Evolutionary conservation across 2,329 filamentous ascomycete genomes (phyloP).

Genomic region (Diaporthe amygdali): DNA sequence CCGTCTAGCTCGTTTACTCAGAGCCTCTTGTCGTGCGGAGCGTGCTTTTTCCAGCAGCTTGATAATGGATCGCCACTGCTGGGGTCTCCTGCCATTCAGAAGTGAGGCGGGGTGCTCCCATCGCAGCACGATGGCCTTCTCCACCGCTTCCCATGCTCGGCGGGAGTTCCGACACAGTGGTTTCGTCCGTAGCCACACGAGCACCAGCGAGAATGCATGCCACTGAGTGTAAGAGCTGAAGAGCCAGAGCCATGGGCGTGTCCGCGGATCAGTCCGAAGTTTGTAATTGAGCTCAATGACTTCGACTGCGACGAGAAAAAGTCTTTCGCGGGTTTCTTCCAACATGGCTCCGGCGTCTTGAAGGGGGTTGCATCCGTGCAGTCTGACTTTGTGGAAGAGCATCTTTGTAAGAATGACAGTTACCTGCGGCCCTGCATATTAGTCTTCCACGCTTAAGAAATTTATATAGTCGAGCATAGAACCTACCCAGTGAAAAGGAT

Average conservation of each 20-base stretch:
- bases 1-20: neutral
- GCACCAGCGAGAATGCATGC: neutral
- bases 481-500: neutral
- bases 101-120: neutral
- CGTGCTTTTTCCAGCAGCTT: neutral
- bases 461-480: neutral
- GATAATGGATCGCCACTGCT: neutral
- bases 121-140: neutral
- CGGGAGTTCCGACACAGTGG: neutral
- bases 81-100: neutral
- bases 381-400: neutral
- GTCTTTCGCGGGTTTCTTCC: neutral
- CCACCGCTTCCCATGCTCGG: neutral
- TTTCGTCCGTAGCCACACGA: neutral
- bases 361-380: neutral
- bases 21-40: neutral
- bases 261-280: neutral
- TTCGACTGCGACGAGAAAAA: neutral
- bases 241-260: neutral
- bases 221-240: slow-evolving; percentile 9
- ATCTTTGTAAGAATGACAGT: neutral
- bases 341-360: neutral
- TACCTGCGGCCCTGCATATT: neutral
- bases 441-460: neutral
- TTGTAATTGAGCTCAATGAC: slow-evolving; percentile 1